Base-by-base conservation (phyloP, 176 grass and related monocot species). In the Oryza officinalis region DNA sequence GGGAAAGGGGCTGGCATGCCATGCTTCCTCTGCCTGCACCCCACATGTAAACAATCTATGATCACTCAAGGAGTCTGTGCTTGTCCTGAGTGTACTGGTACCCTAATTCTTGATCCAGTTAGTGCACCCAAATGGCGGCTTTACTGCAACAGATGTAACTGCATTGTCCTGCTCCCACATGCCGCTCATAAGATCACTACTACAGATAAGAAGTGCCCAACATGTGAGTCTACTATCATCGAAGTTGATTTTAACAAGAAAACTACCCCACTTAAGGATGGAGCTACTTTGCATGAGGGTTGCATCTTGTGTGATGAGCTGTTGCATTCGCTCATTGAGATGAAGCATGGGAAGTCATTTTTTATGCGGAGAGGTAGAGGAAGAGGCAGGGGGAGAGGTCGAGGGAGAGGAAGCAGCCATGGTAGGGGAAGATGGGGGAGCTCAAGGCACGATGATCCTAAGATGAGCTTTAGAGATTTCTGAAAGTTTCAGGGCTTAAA, bases 191-290 rank as follows among this genome's bases (percentile, higher is more conserved):
- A 67, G 4, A 98, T 98, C 68, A 78, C 66, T 17, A 91, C 92
- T 9, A 98, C 90, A 35, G 83, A 84, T 85, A 95, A 95, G 61
- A 95, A 72, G 65, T 98, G 96, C 75, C 59, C 63, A 47, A 85
- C 86, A 61, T 98, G 96, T n/a, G 92, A 95, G 40, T 95, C 96
- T 3, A 90, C 93, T 67, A 98, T 98, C 67, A 91, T 98, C 45
- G 89, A 98, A 85, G 96, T 98, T 25, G 91, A 98, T 83, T 98
- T 98, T 81, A 98, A 98, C 87, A 98, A 98, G 90, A 98, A 93
- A 84, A 93, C 87, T 35, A 95, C 96, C 27, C 93, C 91, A 46
- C 89, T 98, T 37, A 49, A 78, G 64, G 91, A 89, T 79, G 95
- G 95, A 59, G 81, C 91, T 28, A 98, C 96, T 72, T 82, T 98